Conservation (phyloP, 2,329 filamentous ascomycete genomes). For the Alternaria tenuissima region DNA sequence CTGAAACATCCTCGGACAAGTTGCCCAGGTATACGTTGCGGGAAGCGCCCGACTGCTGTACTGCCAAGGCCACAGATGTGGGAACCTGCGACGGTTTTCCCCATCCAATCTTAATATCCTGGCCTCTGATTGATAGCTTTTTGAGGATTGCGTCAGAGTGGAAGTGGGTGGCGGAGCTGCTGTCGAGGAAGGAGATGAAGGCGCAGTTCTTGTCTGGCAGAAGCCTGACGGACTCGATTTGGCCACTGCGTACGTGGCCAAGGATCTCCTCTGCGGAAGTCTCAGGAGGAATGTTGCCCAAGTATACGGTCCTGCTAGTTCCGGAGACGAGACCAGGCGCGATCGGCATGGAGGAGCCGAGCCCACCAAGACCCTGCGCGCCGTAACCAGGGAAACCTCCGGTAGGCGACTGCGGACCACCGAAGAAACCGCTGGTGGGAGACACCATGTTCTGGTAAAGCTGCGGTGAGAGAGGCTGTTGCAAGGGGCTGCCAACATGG, state of each 20-base stretch:
- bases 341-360: slow-evolving; percentile 78
- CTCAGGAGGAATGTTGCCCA: slow-evolving; percentile 98
- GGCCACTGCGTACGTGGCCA: slow-evolving; percentile 93
- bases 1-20: slow-evolving; percentile 84
- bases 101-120: slow-evolving; percentile 99
- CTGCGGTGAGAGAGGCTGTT: slow-evolving; percentile 76
- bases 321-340: slow-evolving; percentile 83
- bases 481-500: slow-evolving; percentile 75
- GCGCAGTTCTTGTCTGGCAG: slow-evolving; percentile 99
- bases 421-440: slow-evolving; percentile 82
- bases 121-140: slow-evolving; percentile 97
- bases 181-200: slow-evolving; percentile 98
- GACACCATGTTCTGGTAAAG: slow-evolving; percentile 87
- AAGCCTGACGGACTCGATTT: slow-evolving; percentile 98
- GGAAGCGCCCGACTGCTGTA: slow-evolving; percentile 96
- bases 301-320: slow-evolving; percentile 94
- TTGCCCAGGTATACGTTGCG: slow-evolving; percentile 98
- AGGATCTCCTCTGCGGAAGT: slow-evolving; percentile 96
- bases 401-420: slow-evolving; percentile 85
- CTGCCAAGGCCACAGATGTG: slow-evolving; percentile 94
- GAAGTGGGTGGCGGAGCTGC: slow-evolving; percentile 97
- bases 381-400: slow-evolving; percentile 73
- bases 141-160: slow-evolving; percentile 99
- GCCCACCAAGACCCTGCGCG: slow-evolving; percentile 66
- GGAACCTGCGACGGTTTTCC: slow-evolving; percentile 98